phyloP scores from a whole-genome alignment of 2,329 filamentous ascomycete genomes.

The Microdochium nivale region DNA sequence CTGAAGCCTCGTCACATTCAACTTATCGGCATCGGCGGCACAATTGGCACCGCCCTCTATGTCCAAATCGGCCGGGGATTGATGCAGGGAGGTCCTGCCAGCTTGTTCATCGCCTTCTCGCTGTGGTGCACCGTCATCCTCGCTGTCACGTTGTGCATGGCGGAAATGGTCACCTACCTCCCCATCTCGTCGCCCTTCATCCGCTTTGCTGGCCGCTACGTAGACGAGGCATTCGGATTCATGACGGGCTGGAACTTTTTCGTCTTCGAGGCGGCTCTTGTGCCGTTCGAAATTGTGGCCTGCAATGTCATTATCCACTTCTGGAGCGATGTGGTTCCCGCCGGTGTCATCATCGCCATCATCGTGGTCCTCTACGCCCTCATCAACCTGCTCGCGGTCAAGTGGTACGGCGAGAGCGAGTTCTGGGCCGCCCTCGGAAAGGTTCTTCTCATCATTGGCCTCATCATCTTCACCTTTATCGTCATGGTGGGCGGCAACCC shows the following conservation, averaged over 20 bases:
- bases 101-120: constrained; percentile 49
- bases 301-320: constrained; percentile 55
- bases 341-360: constrained; percentile 53
- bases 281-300: constrained; percentile 60
- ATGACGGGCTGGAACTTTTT: constrained; percentile 70
- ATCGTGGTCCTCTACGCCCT: constrained; percentile 41
- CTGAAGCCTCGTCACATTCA: constrained; percentile 51
- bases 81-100: constrained; percentile 49
- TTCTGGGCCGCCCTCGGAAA: constrained; percentile 69
- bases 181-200: constrained; percentile 74
- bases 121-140: constrained; percentile 56
- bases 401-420: constrained; percentile 70
- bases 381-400: constrained; percentile 65
- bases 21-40: constrained; percentile 54
- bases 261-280: constrained; percentile 57
- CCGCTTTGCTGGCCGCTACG: constrained; percentile 65
- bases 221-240: constrained; percentile 68
- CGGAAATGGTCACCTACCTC: constrained; percentile 70
- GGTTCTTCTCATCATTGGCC: constrained; percentile 60
- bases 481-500: constrained; percentile 80
- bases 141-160: constrained; percentile 51
- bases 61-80: constrained; percentile 51
- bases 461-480: constrained; percentile 72
- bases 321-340: constrained; percentile 53
- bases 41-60: constrained; percentile 53